Conservation (phyloP, 345 rosid species). For the Salix viminalis region DNA sequence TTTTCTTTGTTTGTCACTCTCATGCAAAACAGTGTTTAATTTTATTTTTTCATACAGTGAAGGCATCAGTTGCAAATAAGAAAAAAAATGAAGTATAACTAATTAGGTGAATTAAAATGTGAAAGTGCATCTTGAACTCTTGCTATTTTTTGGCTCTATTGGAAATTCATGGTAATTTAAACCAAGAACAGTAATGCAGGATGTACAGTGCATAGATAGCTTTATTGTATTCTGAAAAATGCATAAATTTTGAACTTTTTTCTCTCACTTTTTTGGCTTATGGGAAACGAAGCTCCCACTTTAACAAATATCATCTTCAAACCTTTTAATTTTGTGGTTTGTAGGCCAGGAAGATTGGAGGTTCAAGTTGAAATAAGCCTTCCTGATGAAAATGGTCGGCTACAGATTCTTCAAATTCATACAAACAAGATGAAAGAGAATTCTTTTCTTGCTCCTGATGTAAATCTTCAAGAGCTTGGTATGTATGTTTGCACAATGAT, state of each 20-base stretch:
- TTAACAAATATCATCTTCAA: neutral
- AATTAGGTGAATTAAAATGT: neutral
- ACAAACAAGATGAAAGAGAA: constrained; percentile 97
- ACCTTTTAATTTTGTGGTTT: constrained; percentile 12
- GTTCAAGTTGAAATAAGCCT: constrained; percentile 99
- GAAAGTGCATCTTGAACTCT: neutral
- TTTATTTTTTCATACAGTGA: neutral
- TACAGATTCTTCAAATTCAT: constrained; percentile 95
- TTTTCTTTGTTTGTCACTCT: constrained; percentile 6
- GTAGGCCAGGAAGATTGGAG: constrained; percentile 95
- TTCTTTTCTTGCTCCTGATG: constrained; percentile 86
- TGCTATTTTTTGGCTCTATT: neutral
- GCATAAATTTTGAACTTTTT: neutral
- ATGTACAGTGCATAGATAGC: neutral
- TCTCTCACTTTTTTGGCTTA: neutral
- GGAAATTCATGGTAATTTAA: neutral
- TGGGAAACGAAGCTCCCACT: neutral
- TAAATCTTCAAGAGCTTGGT: constrained; percentile 89
- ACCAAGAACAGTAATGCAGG: neutral
- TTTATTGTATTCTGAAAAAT: neutral
- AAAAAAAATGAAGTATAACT: neutral
- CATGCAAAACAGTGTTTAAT: neutral
- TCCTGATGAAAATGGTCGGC: constrained; percentile 96
- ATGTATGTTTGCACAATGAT: constrained; percentile 20
- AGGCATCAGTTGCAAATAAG: constrained; percentile 4